Conservation (phyloP, 768 basidiomycete species). For the Chalciporus piperatus region DNA sequence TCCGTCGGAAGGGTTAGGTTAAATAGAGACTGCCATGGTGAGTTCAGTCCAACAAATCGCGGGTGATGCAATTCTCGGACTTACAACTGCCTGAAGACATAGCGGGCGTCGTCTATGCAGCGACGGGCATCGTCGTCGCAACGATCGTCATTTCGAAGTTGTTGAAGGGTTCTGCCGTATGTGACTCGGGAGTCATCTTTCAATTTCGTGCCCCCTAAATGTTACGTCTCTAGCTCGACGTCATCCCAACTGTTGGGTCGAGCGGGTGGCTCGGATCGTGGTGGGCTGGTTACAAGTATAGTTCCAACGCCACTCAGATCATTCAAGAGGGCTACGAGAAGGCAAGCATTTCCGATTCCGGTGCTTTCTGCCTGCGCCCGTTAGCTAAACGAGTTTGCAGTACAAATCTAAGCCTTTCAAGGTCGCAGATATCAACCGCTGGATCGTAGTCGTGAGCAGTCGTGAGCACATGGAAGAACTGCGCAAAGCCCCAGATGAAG, state of each 20-base stretch:
- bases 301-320: conserved; percentile 18
- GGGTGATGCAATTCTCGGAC: too few relatives aligned
- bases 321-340: conserved; percentile 34
- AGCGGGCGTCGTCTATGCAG: background rate
- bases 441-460: conserved; percentile 39
- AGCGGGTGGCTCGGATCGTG: conserved; percentile 27
- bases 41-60: too few relatives aligned
- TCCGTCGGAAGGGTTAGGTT: too few relatives aligned
- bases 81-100: background rate
- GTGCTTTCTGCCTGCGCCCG: background rate
- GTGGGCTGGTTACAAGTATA: conserved; percentile 18
- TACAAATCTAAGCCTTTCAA: conserved; percentile 31
- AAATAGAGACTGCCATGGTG: too few relatives aligned
- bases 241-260: conserved; percentile 32
- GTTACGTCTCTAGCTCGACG: conserved; percentile 17
- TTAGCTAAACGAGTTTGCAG: conserved; percentile 10
- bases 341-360: conserved; percentile 11
- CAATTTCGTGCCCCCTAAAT: background rate
- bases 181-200: background rate
- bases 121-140: conserved; percentile 4
- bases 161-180: conserved; percentile 3
- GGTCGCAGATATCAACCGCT: conserved; percentile 28
- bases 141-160: conserved; percentile 4
- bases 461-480: conserved; percentile 38
- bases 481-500: conserved; percentile 37